Conservation (phyloP, 169 alveolate genomes). For the Eimeria praecox region DNA sequence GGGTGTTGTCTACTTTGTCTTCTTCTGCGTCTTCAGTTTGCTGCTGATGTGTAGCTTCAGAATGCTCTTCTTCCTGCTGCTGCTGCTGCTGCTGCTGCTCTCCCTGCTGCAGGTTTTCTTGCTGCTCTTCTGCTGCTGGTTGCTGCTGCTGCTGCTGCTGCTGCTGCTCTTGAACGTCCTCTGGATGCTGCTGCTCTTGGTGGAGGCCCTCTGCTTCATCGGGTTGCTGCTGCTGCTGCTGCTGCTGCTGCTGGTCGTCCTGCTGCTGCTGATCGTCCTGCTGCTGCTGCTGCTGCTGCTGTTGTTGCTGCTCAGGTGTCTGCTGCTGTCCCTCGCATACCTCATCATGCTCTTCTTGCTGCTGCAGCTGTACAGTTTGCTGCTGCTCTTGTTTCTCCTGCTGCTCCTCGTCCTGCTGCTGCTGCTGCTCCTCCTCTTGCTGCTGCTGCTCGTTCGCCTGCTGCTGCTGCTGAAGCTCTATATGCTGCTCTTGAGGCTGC, state of each 20-base stretch:
- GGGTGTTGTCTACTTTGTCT: too few relatives aligned
- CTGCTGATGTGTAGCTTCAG: too few relatives aligned
- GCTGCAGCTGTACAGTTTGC: too few relatives aligned
- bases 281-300: not conserved
- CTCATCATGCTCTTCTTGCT: not conserved
- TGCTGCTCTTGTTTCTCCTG: not conserved
- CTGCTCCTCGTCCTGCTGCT: not conserved
- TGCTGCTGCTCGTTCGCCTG: not conserved
- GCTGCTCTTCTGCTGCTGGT: not conserved
- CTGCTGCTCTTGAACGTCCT: not conserved
- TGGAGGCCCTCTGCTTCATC: too few relatives aligned
- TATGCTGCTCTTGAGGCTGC: not conserved
- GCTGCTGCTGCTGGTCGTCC: constrained; percentile 6
- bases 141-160: not conserved
- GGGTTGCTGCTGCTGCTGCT: not conserved
- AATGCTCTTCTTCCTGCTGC: not conserved
- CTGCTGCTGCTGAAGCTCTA: not conserved
- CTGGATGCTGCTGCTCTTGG: not conserved
- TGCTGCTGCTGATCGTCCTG: not conserved
- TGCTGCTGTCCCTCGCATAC: constrained; percentile 1
- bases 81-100: not conserved
- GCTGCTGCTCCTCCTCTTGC: not conserved
- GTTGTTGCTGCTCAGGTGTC: not conserved
- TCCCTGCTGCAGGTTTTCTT: too few relatives aligned
- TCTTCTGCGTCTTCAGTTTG: too few relatives aligned